phyloP scores from a whole-genome alignment of 306 rosid species.

The Albizia julibrissin region DNA sequence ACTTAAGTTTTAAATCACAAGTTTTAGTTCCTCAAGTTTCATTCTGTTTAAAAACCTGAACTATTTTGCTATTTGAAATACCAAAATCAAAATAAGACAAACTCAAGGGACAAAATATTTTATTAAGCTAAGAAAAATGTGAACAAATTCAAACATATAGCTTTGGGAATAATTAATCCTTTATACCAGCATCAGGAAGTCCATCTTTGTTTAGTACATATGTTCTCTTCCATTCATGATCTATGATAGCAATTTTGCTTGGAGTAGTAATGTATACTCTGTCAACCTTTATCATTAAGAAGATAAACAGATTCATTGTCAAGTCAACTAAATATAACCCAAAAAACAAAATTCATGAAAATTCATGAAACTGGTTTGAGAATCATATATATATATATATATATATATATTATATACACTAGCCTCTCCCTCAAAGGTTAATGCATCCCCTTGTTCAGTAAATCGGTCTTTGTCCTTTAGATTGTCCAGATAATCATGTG shows the following conservation, averaged over 20 bases:
- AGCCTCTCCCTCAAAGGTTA: slow-evolving; percentile 76
- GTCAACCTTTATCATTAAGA: slow-evolving; percentile 56
- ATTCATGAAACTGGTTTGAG: not conserved
- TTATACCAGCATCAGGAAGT: slow-evolving; percentile 78
- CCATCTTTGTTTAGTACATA: slow-evolving; percentile 73
- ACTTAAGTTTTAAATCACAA: too few relatives aligned
- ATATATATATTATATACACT: not conserved
- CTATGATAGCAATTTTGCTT: slow-evolving; percentile 76
- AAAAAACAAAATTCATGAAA: slow-evolving; percentile 2
- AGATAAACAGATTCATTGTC: slow-evolving; percentile 23
- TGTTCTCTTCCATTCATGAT: slow-evolving; percentile 81
- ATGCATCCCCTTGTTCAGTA: slow-evolving; percentile 85
- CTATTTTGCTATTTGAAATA: too few relatives aligned
- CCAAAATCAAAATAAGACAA: too few relatives aligned
- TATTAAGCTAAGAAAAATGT: too few relatives aligned
- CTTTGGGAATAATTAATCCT: not conserved
- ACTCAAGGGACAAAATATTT: too few relatives aligned
- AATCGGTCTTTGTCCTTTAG: slow-evolving; percentile 61
- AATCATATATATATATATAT: not conserved
- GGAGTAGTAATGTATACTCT: slow-evolving; percentile 61
- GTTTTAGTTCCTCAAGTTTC: too few relatives aligned
- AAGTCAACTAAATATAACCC: not conserved
- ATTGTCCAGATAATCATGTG: slow-evolving; percentile 81
- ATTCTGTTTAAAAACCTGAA: too few relatives aligned
- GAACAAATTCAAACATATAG: not conserved